These are phyloP conservation scores for Tolypocladium guangdongense DNA, from an alignment of 2,329 filamentous ascomycete species.

Conservation along the genomic window DNA sequence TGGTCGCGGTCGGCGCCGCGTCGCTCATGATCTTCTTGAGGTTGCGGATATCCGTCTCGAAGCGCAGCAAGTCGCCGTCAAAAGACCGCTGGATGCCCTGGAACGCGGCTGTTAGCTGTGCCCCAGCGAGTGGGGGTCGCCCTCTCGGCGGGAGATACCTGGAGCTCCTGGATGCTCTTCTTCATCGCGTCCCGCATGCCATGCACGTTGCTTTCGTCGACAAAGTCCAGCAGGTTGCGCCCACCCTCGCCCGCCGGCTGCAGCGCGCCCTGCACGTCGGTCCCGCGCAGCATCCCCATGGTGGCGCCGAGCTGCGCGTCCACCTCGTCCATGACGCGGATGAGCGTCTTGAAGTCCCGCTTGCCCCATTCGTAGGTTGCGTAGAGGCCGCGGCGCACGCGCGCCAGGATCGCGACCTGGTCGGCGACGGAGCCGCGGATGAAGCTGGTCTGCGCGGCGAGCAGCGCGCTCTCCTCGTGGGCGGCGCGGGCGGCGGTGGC, in stretches of 20 bases:
- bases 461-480: constrained; percentile 67
- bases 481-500: constrained; percentile 64
- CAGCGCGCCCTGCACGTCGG: constrained; percentile 52
- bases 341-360: constrained; percentile 48
- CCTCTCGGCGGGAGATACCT: constrained; percentile 29
- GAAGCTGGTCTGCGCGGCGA: constrained; percentile 60
- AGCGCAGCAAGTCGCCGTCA: constrained; percentile 61
- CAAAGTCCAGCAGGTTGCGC: constrained; percentile 62
- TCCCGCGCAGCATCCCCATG: constrained; percentile 52
- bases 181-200: constrained; percentile 56
- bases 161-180: constrained; percentile 58
- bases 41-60: constrained; percentile 61
- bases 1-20: constrained; percentile 5
- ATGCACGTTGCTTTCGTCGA: constrained; percentile 61
- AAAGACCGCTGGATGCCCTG: constrained; percentile 59
- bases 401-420: constrained; percentile 40
- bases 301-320: constrained; percentile 55
- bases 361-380: constrained; percentile 46
- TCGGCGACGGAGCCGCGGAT: constrained; percentile 50
- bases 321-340: constrained; percentile 55
- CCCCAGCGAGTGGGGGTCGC: background rate
- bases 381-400: constrained; percentile 40
- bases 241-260: constrained; percentile 42
- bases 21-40: constrained; percentile 48
- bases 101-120: background rate